These are phyloP conservation scores for Cyclaneusma minus DNA, from an alignment of 2,329 filamentous ascomycete genomes.

Conservation along the genomic window DNA sequence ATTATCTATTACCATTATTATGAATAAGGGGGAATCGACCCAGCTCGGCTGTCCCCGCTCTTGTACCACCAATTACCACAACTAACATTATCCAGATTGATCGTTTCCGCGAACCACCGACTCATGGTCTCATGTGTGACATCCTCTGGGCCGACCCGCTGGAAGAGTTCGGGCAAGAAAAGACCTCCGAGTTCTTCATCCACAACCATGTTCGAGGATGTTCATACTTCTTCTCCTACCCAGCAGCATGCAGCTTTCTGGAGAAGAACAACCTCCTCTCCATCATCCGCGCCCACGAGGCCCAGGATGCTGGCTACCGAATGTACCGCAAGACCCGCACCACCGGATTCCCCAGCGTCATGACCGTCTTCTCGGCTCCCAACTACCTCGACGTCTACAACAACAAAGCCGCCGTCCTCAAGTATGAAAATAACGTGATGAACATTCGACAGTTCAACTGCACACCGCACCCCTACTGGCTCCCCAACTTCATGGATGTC, in stretches of 20 bases:
- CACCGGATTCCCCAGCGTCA: slow-evolving; percentile 95
- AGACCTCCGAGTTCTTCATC: slow-evolving; percentile 91
- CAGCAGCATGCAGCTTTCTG: slow-evolving; percentile 88
- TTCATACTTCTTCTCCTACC: slow-evolving; percentile 99
- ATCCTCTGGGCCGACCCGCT: slow-evolving; percentile 97
- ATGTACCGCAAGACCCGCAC: slow-evolving; percentile 99
- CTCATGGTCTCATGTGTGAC: slow-evolving; percentile 96
- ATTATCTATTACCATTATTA: slow-evolving; percentile 2
- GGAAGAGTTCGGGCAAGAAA: slow-evolving; percentile 97
- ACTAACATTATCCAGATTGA: slow-evolving; percentile 51
- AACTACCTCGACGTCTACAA: slow-evolving; percentile 99
- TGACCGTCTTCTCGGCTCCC: slow-evolving; percentile 98
- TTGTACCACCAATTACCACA: neutral
- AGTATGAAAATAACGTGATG: slow-evolving; percentile 99
- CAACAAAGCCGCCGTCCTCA: slow-evolving; percentile 97
- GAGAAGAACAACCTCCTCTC: slow-evolving; percentile 98
- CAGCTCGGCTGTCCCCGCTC: slow-evolving; percentile 1
- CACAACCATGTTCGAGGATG: slow-evolving; percentile 98
- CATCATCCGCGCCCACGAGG: slow-evolving; percentile 93
- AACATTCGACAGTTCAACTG: slow-evolving; percentile 99
- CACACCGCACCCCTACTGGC: slow-evolving; percentile 97
- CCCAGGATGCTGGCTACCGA: slow-evolving; percentile 93
- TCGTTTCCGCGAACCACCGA: slow-evolving; percentile 92
- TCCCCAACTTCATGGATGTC: slow-evolving; percentile 99
- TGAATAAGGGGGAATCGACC: neutral